A percentile compares a stretch with the other conserved stretches of the same genome.
Evolutionary conservation across 1,139 yeast species (phyloP).

Genomic region (Protomyces lactucae-debilis): DNA sequence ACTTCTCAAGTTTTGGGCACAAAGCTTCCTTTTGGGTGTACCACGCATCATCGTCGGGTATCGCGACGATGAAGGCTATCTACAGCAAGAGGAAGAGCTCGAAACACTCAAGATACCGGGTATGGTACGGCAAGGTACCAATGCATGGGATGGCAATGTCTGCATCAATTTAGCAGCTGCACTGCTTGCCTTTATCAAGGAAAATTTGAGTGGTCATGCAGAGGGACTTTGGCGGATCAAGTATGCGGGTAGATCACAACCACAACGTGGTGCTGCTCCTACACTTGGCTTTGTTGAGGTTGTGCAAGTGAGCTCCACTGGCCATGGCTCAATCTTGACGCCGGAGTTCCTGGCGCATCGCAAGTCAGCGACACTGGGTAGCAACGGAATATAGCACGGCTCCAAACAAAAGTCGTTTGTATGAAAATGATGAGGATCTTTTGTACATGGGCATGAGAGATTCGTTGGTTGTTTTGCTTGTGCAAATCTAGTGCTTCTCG

Average conservation of each 20-base stretch:
- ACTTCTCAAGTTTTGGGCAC: conserved; percentile 85
- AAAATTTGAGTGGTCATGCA: not conserved
- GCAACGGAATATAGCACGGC: no score
- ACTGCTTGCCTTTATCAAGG: conserved; percentile 3
- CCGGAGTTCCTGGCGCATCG: conserved; percentile 8
- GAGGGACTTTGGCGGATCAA: conserved; percentile 19
- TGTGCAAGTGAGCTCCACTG: not conserved
- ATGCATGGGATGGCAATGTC: conserved; percentile 27
- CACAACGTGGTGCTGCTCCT: not conserved
- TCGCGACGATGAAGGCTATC: conserved; percentile 62
- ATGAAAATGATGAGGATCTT: not conserved
- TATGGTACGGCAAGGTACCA: conserved; percentile 46
- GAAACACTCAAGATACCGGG: conserved; percentile 72
- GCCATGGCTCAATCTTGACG: conserved; percentile 13
- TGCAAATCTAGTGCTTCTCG: conserved; percentile 10
- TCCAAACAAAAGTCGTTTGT: not conserved
- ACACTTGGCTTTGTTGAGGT: conserved; percentile 1
- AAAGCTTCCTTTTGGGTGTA: conserved; percentile 80
- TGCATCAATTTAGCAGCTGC: conserved; percentile 22
- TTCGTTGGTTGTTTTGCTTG: not conserved
- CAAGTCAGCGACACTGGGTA: not conserved
- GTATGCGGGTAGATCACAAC: conserved; percentile 3
- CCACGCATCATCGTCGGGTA: conserved; percentile 77
- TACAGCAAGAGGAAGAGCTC: conserved; percentile 67
- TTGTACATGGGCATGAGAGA: not conserved